Conservation (phyloP, 1,284 basidiomycete genomes). For the Rugosomyces carneus region DNA sequence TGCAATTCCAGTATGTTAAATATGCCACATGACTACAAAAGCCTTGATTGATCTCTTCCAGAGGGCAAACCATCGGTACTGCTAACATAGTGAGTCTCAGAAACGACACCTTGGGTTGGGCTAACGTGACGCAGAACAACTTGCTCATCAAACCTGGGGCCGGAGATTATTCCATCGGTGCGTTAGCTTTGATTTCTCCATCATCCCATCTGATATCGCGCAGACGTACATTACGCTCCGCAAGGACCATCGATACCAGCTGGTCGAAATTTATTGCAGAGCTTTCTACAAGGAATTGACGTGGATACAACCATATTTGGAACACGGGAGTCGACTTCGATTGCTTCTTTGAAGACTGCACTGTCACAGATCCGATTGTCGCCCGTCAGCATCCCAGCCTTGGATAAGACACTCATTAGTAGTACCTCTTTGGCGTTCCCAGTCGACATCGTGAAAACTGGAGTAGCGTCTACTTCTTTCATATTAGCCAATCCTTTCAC, state of each 20-base stretch:
- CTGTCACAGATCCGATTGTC: conserved; percentile 57
- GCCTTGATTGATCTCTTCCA: conserved; percentile 20
- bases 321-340: conserved; percentile 51
- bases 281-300: conserved; percentile 64
- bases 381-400: conserved; percentile 61
- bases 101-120: conserved; percentile 7
- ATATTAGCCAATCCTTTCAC: conserved; percentile 70
- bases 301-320: conserved; percentile 58
- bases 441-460: conserved; percentile 50
- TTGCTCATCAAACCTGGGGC: conserved; percentile 53
- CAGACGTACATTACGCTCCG: conserved; percentile 62
- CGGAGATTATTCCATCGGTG: conserved; percentile 47
- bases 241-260: conserved; percentile 49
- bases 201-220: conserved; percentile 1
- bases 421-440: conserved; percentile 53
- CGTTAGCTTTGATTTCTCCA: conserved; percentile 3
- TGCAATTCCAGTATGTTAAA: conserved; percentile 49
- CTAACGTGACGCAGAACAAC: conserved; percentile 33
- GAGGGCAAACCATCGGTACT: conserved; percentile 50
- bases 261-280: conserved; percentile 59
- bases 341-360: conserved; percentile 61
- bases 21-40: neutral
- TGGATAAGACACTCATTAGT: conserved; percentile 60
- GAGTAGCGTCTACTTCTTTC: conserved; percentile 51
- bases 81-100: conserved; percentile 45